Base-by-base conservation (phyloP, 305 asterid genomes). In the Withania somnifera region DNA sequence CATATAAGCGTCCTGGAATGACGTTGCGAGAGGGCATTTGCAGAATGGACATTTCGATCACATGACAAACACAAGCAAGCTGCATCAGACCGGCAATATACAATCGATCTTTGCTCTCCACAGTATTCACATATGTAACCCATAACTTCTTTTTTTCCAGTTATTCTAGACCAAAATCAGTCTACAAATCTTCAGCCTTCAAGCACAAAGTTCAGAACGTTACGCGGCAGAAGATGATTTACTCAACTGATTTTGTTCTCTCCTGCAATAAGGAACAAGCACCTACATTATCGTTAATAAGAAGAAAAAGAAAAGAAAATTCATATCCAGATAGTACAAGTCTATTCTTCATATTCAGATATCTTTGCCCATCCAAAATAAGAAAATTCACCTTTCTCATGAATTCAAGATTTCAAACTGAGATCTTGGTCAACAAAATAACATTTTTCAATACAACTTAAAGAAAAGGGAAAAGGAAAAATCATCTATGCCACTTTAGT, bases 21-120 rank as follows among this genome's bases (percentile, higher is more conserved):
- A 75, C 98, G 97, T 69, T 86, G 91, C 19, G 98, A 91, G 84
- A 95, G 98, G n/a, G 93, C 90, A 66, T 95, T 95, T 17, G 98
- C 98, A 2, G 97, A 95, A 89, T 95, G 98, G 79, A 95, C 89
- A 54, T 85, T 90, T 11, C 97, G 91, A 73, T 95, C 98, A 81
- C 98, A 95, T 19, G 98, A 91, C 82, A 95, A 88, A 75, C 98
- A 95, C 66, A 95, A 85, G 63, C 84, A 90, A 82, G 98, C 98
- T 58, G 92, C 90, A 77, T 93, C 98, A 9, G 98, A 93, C 61
- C 90, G 92, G 84, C 98, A 95, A 75, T 91, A 92, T 77, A 95
- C 90, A 83, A 92, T 85, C 15, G 95, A 90, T 86, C 91, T 89
- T 85, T 91, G 97, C 85, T 90, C 95, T 79, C 87, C 87, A 83